A percentile compares a stretch with the other conserved stretches of the same genome.
Conservation (phyloP, 164 flowering plant genomes). For the Magnolia kwangsiensis region DNA sequence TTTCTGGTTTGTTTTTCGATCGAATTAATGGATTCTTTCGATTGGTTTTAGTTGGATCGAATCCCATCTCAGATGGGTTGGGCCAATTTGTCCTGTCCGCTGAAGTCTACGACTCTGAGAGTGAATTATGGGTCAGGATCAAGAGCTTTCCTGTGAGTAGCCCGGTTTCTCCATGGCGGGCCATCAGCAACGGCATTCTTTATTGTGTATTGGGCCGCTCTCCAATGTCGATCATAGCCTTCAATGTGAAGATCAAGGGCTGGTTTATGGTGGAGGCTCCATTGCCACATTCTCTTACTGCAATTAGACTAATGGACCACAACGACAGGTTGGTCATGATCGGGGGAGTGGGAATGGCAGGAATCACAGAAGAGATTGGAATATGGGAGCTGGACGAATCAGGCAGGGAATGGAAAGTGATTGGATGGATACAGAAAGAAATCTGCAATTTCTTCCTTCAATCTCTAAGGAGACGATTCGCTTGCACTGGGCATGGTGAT, state of each 20-base stretch:
- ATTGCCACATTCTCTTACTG: constrained; percentile 5
- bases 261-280: constrained; percentile 9
- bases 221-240: constrained; percentile 5
- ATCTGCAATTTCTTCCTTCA: constrained; percentile 6
- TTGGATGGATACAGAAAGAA: constrained; percentile 3
- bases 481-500: constrained; percentile 6
- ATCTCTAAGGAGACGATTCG: background rate
- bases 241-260: background rate
- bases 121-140: background rate
- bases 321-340: constrained; percentile 8
- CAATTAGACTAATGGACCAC: constrained; percentile 7
- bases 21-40: constrained; percentile 1
- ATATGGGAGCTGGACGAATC: constrained; percentile 6
- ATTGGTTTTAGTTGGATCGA: constrained; percentile 6
- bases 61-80: background rate
- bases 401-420: background rate
- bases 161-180: constrained; percentile 3
- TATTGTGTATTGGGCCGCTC: constrained; percentile 2
- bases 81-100: constrained; percentile 1
- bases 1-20: constrained; percentile 5
- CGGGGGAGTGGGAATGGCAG: background rate
- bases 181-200: constrained; percentile 8
- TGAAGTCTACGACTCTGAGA: constrained; percentile 3
- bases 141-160: constrained; percentile 4
- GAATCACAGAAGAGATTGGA: constrained; percentile 8